Percentiles rank a stretch among this genome's conserved stretches.
Conservation (phyloP, 2,329 filamentous ascomycete species). For the Calonectria pauciramosa region DNA sequence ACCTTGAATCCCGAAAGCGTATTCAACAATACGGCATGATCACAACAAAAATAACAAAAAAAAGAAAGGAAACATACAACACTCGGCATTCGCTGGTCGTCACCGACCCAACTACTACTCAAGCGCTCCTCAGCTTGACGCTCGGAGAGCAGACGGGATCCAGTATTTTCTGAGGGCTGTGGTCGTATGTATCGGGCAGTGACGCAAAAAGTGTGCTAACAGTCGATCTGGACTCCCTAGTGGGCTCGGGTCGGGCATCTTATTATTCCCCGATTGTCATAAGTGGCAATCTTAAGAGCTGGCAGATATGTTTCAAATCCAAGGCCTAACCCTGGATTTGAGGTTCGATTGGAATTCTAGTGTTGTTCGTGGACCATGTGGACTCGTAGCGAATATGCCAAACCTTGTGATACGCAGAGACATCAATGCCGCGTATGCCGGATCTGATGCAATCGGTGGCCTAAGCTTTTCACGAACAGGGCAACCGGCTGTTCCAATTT, state of each 20-base stretch:
- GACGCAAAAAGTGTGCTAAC: not conserved
- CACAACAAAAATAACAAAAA: not conserved
- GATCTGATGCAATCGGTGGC: not conserved
- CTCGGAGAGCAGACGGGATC: constrained; percentile 23
- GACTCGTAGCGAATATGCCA: not conserved
- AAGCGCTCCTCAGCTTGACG: constrained; percentile 22
- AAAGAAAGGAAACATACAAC: constrained; percentile 18
- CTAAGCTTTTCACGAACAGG: not conserved
- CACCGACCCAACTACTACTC: constrained; percentile 25
- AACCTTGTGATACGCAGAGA: not conserved
- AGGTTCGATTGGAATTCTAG: not conserved
- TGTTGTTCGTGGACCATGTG: not conserved
- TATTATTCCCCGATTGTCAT: not conserved
- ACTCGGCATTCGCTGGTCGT: constrained; percentile 24
- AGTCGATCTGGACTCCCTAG: not conserved
- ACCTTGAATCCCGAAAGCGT: not conserved
- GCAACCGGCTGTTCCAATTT: not conserved
- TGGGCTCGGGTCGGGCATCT: not conserved
- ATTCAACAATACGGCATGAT: not conserved
- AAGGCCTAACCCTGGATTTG: not conserved
- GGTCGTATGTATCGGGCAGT: constrained; percentile 5
- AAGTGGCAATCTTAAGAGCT: constrained; percentile 22
- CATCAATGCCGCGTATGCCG: not conserved
- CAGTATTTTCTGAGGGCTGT: constrained; percentile 17
- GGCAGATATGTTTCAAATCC: not conserved